These are phyloP conservation scores for Scenedesmus sp. DNA, from an alignment of 163 green algal genomes.

Conservation along the genomic window DNA sequence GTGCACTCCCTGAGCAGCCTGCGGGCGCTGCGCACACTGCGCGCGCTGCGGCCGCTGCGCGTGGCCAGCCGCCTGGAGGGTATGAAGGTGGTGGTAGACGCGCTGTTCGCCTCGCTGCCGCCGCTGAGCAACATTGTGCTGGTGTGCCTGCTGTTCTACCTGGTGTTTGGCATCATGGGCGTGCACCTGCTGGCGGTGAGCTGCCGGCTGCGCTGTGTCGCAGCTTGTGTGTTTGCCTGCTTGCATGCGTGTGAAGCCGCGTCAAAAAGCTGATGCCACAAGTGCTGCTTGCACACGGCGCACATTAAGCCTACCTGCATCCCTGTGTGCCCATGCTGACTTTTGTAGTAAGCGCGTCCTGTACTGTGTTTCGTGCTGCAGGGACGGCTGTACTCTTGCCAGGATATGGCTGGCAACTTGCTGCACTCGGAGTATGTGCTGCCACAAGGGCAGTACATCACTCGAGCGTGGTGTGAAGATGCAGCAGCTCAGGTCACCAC, in stretches of 20 bases:
- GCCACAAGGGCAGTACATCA: constrained; percentile 56
- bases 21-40: constrained; percentile 67
- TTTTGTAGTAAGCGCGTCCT: too few relatives aligned
- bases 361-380: neutral
- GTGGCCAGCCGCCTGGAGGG: constrained; percentile 59
- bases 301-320: too few relatives aligned
- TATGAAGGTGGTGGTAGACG: constrained; percentile 72
- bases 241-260: neutral
- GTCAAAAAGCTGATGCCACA: neutral
- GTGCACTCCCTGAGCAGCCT: constrained; percentile 54
- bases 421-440: constrained; percentile 62
- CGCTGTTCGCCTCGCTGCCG: constrained; percentile 59
- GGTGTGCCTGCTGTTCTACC: constrained; percentile 75
- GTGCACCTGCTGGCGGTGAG: constrained; percentile 70
- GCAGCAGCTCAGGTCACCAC: constrained; percentile 12
- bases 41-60: constrained; percentile 70
- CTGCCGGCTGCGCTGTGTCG: neutral
- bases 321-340: too few relatives aligned
- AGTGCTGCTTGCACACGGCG: too few relatives aligned
- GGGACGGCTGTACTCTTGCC: constrained; percentile 56
- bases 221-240: neutral
- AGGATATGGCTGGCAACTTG: constrained; percentile 50
- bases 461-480: constrained; percentile 59
- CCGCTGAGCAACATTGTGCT: constrained; percentile 71
- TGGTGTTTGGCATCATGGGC: constrained; percentile 78